phyloP scores from a whole-genome alignment of 2,329 filamentous ascomycete species.

The Apiospora marii region DNA sequence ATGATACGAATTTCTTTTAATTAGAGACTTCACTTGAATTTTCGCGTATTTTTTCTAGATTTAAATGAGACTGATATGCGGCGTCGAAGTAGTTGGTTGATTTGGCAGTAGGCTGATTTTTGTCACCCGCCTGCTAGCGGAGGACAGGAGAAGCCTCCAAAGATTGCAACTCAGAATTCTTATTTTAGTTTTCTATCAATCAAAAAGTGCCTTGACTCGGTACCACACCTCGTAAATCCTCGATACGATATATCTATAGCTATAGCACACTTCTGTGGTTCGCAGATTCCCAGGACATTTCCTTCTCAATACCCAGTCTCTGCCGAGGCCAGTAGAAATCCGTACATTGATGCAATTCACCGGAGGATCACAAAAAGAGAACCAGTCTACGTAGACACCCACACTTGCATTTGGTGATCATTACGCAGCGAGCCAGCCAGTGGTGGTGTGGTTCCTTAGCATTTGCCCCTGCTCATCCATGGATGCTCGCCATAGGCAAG shows the following conservation, averaged over 20 bases:
- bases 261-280: background rate
- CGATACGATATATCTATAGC: background rate
- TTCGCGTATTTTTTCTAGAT: too few species aligned
- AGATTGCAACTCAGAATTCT: background rate
- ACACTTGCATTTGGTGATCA: constrained; percentile 16
- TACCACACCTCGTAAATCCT: background rate
- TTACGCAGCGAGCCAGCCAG: background rate
- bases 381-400: background rate
- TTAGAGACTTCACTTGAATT: too few species aligned
- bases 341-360: too few species aligned
- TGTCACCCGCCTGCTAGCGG: background rate
- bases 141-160: constrained; percentile 18
- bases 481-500: constrained; percentile 7
- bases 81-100: too few species aligned
- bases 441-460: constrained; percentile 11
- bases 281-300: background rate
- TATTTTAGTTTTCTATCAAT: constrained; percentile 14
- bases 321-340: background rate
- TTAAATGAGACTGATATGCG: too few species aligned
- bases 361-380: background rate
- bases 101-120: too few species aligned
- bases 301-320: background rate
- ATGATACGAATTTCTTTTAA: too few species aligned
- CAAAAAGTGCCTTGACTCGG: background rate
- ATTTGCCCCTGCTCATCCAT: constrained; percentile 2